phyloP scores from a whole-genome alignment of 2,329 filamentous ascomycete genomes.

The Magnaporthiopsis rhizophila region DNA sequence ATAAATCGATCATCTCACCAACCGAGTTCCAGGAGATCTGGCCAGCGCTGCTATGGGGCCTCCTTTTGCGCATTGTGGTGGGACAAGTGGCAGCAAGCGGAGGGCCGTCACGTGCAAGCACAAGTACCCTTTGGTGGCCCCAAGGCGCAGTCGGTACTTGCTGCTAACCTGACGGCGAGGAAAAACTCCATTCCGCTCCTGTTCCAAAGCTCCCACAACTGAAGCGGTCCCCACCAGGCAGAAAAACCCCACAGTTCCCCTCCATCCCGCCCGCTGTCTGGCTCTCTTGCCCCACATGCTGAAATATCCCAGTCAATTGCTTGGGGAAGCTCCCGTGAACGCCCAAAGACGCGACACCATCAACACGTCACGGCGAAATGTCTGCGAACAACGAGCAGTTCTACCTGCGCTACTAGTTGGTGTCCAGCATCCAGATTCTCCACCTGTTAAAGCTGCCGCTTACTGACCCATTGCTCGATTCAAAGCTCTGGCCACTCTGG shows the following conservation, averaged over 20 bases:
- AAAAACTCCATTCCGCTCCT: neutral
- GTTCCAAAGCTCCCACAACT: neutral
- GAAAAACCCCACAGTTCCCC: neutral
- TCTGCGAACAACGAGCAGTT: constrained; percentile 61
- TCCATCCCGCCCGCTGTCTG: constrained; percentile 3
- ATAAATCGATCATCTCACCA: constrained; percentile 3
- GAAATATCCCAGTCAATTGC: neutral
- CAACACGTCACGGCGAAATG: constrained; percentile 37
- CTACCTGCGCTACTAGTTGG: constrained; percentile 96
- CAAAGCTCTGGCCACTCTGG: constrained; percentile 90
- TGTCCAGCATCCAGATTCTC: constrained; percentile 8
- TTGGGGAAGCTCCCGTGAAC: neutral
- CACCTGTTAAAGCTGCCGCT: neutral
- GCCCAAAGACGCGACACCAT: constrained; percentile 18
- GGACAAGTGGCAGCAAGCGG: constrained; percentile 10
- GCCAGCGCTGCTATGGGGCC: constrained; percentile 8
- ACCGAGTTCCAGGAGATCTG: constrained; percentile 5
- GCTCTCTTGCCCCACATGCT: constrained; percentile 3
- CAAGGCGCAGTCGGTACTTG: neutral
- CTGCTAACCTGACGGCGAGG: constrained; percentile 2
- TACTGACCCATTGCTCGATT: constrained; percentile 14
- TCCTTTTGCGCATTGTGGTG: constrained; percentile 9
- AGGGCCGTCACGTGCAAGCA: constrained; percentile 1
- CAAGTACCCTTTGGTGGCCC: neutral
- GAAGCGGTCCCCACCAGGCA: constrained; percentile 1